Conservation (phyloP, 345 rosid species). For the Pelargonium nanum region DNA sequence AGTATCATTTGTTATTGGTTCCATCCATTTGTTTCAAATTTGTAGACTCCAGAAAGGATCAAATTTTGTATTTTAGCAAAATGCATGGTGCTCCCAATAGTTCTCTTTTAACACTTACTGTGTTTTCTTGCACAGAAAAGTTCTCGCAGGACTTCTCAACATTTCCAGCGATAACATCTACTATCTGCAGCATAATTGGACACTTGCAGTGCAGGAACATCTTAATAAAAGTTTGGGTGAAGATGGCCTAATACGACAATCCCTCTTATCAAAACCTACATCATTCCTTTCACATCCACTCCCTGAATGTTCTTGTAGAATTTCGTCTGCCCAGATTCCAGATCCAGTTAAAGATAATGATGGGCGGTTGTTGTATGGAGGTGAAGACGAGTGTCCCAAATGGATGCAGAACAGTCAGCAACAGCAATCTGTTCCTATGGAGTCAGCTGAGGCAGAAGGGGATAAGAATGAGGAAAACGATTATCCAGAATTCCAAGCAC, state of each 20-base stretch:
- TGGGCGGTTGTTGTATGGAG: slow-evolving; percentile 43
- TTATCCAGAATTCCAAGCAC: slow-evolving; percentile 44
- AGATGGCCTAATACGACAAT: slow-evolving; percentile 66
- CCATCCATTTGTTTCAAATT: neutral
- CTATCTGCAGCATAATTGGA: slow-evolving; percentile 76
- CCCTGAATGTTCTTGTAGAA: slow-evolving; percentile 95
- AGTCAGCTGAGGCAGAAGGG: slow-evolving; percentile 5
- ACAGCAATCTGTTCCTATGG: slow-evolving; percentile 9
- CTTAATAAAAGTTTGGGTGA: slow-evolving; percentile 74
- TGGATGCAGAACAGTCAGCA: slow-evolving; percentile 48
- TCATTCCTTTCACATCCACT: slow-evolving; percentile 83
- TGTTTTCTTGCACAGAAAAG: slow-evolving; percentile 47
- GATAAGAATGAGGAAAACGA: slow-evolving; percentile 31
- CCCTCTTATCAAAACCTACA: slow-evolving; percentile 50
- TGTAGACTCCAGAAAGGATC: too few relatives aligned
- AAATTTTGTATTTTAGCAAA: neutral
- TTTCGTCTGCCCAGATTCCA: slow-evolving; percentile 2
- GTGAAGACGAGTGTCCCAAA: slow-evolving; percentile 86
- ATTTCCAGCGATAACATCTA: slow-evolving; percentile 56
- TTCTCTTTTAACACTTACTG: neutral
- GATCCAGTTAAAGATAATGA: slow-evolving; percentile 10
- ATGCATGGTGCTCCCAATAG: neutral
- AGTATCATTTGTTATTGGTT: too few relatives aligned
- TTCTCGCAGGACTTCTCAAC: slow-evolving; percentile 45
- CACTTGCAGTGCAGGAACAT: slow-evolving; percentile 54